Percentiles rank a stretch among this genome's conserved stretches.
Evolutionary conservation across 2,329 filamentous ascomycete species (phyloP).

Genomic region (Pleomassaria siparia): DNA sequence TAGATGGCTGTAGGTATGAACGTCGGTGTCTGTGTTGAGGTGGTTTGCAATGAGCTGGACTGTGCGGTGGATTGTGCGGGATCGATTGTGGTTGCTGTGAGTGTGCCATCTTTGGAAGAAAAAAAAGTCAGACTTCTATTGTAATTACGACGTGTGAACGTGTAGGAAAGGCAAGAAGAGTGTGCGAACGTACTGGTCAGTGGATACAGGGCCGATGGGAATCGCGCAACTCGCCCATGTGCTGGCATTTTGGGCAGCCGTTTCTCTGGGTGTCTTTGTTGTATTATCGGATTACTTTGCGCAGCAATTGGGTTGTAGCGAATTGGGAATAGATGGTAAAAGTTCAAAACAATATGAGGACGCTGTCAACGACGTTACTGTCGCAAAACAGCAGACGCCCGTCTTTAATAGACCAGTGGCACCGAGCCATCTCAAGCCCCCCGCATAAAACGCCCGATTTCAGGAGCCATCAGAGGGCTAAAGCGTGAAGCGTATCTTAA

Average conservation of each 20-base stretch:
- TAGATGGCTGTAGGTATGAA: constrained; percentile 10
- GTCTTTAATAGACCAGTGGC: neutral
- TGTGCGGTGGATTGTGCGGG: neutral
- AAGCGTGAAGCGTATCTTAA: neutral
- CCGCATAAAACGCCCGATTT: neutral
- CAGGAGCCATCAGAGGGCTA: neutral
- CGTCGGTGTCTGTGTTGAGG: constrained; percentile 11
- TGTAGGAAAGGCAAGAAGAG: neutral
- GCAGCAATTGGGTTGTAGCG: neutral
- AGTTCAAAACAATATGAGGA: neutral
- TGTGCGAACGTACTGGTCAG: neutral
- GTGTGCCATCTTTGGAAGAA: constrained; percentile 1
- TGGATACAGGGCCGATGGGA: neutral
- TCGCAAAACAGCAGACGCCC: neutral
- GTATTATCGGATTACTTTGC: no score
- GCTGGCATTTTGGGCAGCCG: neutral
- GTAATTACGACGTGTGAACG: neutral
- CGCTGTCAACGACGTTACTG: no score
- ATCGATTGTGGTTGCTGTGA: neutral
- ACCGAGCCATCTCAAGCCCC: neutral
- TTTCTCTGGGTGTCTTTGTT: neutral
- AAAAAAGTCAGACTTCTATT: neutral
- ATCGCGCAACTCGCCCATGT: neutral
- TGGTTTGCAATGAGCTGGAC: neutral
- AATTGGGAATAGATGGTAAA: neutral